Evolutionary conservation across 176 grass and related monocot species (phyloP), one percentile per base, ranked within the genome.

Genomic region (Cenchrus fungigraminus): DNA sequence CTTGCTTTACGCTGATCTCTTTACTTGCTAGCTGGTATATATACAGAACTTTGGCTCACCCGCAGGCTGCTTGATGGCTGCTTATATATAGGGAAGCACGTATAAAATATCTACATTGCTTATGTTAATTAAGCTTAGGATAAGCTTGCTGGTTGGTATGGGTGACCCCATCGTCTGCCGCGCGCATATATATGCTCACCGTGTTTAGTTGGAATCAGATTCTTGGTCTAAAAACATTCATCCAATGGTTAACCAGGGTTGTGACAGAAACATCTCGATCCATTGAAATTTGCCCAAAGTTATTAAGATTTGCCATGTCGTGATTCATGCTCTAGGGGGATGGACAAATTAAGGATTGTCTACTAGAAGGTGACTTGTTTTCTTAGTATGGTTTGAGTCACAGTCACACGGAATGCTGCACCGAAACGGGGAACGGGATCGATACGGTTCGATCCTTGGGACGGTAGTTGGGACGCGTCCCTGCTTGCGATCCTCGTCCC

Each of bases 121-220:
- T 58, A 59, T 59, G 56, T 20, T 59, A 59, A n/a, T 25, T 59
- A 59, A n/a, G 6, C 19, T 59, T n/a, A 3, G 19, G 56, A 59
- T 59, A 20, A 59, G 19, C 19, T 20, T n/a, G 56, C 19, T 59
- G 56, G 17, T 59, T 59, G 19, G 6, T 67, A 34, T 69, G 66
- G 8, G 66, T 69, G 66, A n/a, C 66, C 40, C 37, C 37, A 6
- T 3, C 62, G 13, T 19, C 37, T 16, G 15, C 8, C 15, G 66
- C 16, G 25, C 25, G 25, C 25, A 25, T 25, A 25, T 25, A 69
- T 69, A 44, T 45, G 67, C 40, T 69, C 40, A 68, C 8, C 67
- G 67, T 69, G 67, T 69, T 69, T 69, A 69, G 67, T 44, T 45
- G 11, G 67, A 3, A 69, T 45, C 67, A 69, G 67, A 45, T 69